Conservation (phyloP, 169 alveolate genomes). For the Cryptosporidium sp. region DNA sequence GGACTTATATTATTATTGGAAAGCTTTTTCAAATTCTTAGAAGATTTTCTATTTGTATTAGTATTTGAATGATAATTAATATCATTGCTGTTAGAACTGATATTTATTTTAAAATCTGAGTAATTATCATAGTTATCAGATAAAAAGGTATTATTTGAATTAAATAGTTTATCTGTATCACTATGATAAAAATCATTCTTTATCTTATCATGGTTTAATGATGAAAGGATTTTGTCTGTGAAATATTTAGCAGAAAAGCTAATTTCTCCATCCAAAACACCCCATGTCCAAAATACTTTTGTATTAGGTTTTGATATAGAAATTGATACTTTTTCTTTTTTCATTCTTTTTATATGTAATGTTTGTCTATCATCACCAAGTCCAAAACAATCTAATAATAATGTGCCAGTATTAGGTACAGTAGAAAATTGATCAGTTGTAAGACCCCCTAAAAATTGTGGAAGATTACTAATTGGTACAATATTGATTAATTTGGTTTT, state of each 20-base stretch:
- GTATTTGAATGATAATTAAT: neutral
- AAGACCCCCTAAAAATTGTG: constrained; percentile 68
- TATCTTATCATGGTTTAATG: neutral
- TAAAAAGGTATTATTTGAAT: neutral
- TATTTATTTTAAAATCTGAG: neutral
- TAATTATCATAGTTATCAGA: neutral
- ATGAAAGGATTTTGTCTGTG: constrained; percentile 5
- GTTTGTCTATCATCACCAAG: constrained; percentile 76
- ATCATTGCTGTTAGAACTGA: neutral
- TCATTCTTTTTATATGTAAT: constrained; percentile 71
- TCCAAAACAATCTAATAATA: constrained; percentile 64
- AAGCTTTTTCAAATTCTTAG: neutral
- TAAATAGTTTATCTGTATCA: neutral
- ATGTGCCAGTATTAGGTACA: constrained; percentile 71
- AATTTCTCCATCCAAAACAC: constrained; percentile 70
- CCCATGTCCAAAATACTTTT: constrained; percentile 72
- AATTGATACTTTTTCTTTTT: constrained; percentile 49
- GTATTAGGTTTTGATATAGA: constrained; percentile 54
- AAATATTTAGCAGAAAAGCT: constrained; percentile 38
- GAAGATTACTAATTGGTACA: constrained; percentile 24
- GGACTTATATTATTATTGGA: constrained; percentile 4
- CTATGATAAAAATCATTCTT: neutral
- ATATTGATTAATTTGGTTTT: constrained; percentile 26
- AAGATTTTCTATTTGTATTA: neutral
- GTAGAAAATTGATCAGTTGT: constrained; percentile 64